Percentiles rank a stretch among this genome's conserved stretches.
Conservation (phyloP, 192 early-diverging fungal genomes). For the Backusella morwellensis region DNA sequence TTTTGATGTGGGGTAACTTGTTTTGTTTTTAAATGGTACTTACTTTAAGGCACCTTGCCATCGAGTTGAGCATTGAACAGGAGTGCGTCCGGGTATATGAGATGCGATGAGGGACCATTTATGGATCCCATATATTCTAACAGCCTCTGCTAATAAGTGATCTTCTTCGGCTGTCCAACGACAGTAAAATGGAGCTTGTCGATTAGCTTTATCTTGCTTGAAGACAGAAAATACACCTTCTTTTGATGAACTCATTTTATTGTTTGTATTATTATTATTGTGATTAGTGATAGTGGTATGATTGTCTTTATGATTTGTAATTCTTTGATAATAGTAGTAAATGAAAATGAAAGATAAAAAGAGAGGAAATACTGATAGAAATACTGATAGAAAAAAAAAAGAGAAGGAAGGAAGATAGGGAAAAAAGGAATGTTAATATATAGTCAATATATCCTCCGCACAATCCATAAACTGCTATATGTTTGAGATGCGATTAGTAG, state of each 20-base stretch:
- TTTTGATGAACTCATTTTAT: slow-evolving; percentile 6
- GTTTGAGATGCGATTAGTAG: slow-evolving; percentile 3
- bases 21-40: not conserved
- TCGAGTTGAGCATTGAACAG: slow-evolving; percentile 39
- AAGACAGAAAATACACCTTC: slow-evolving; percentile 24
- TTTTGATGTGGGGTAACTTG: not conserved
- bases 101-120: slow-evolving; percentile 39
- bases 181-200: slow-evolving; percentile 34
- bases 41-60: slow-evolving; percentile 39
- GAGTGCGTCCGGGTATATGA: slow-evolving; percentile 32
- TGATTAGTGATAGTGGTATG: not conserved
- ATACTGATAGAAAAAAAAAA: not conserved
- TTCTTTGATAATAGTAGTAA: not conserved
- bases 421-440: slow-evolving; percentile 9
- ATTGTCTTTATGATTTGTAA: not conserved
- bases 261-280: too few species aligned
- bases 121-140: slow-evolving; percentile 34
- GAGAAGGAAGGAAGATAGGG: not conserved
- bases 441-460: slow-evolving; percentile 5
- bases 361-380: not conserved
- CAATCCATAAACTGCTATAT: slow-evolving; percentile 6
- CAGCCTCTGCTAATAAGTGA: slow-evolving; percentile 26
- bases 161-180: slow-evolving; percentile 39
- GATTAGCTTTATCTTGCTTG: slow-evolving; percentile 19
- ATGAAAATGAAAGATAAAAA: not conserved